These are phyloP conservation scores for Diaporthe eres DNA, from an alignment of 2,329 filamentous ascomycete genomes.

Conservation along the genomic window DNA sequence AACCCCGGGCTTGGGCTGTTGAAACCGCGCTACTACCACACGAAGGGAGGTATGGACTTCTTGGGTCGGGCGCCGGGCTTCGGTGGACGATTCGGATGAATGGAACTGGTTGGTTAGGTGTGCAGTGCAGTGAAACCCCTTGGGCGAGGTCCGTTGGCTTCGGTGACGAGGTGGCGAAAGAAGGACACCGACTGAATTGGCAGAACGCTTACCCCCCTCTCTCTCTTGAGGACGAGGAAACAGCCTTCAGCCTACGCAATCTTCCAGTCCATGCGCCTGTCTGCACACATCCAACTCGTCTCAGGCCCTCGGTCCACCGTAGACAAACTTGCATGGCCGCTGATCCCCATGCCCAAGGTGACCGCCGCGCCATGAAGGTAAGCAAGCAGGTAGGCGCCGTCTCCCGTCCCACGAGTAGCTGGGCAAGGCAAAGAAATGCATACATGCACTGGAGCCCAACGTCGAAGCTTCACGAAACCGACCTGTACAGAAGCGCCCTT, in stretches of 20 bases:
- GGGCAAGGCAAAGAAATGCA: neutral
- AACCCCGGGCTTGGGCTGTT: conserved; percentile 19
- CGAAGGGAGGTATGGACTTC: neutral
- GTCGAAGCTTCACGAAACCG: neutral
- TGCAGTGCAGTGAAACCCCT: conserved; percentile 3
- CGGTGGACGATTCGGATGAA: conserved; percentile 9
- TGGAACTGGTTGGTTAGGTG: neutral
- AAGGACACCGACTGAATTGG: neutral
- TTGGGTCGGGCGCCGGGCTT: neutral
- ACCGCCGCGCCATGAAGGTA: neutral
- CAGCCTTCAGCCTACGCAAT: neutral
- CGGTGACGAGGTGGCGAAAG: conserved; percentile 9
- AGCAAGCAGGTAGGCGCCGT: neutral
- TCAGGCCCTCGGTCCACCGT: neutral
- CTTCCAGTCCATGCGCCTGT: neutral
- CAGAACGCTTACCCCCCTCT: neutral
- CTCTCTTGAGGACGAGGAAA: neutral
- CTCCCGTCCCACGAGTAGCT: neutral
- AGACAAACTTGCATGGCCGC: neutral
- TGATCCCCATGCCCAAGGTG: neutral
- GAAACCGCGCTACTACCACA: conserved; percentile 26
- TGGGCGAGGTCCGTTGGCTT: neutral
- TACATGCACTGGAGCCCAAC: conserved; percentile 10
- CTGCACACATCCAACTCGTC: neutral
- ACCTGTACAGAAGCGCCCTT: neutral